These are phyloP conservation scores for Lichtheimia corymbifera DNA, from an alignment of 371 early-diverging fungal genomes.

Conservation along the genomic window DNA sequence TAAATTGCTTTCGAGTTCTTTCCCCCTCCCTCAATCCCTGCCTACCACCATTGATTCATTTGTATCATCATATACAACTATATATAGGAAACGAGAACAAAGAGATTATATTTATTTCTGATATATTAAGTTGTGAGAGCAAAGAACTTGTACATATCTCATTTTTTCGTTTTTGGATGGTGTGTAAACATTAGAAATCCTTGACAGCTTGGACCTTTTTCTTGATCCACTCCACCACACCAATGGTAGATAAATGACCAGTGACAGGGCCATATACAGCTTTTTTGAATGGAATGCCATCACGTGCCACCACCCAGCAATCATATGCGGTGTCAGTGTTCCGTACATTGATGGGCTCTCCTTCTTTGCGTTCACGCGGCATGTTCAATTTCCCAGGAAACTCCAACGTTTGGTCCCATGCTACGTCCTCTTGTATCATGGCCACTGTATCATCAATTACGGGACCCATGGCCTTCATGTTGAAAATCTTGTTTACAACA, in stretches of 20 bases:
- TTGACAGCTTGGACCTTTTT: neutral
- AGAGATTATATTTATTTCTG: too few relatives aligned
- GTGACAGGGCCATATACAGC: constrained; percentile 19
- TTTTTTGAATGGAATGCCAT: constrained; percentile 15
- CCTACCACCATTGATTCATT: too few relatives aligned
- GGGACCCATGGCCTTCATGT: constrained; percentile 1
- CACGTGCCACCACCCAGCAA: constrained; percentile 1
- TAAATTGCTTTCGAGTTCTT: too few relatives aligned
- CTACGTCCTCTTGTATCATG: constrained; percentile 19
- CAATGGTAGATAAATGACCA: constrained; percentile 11
- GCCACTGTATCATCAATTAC: constrained; percentile 13
- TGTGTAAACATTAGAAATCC: neutral
- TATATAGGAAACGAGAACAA: too few relatives aligned
- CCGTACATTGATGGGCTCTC: neutral
- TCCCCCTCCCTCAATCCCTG: too few relatives aligned
- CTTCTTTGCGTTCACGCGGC: constrained; percentile 6
- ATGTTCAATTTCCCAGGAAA: neutral
- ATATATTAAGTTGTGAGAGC: too few relatives aligned
- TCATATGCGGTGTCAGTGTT: constrained; percentile 6
- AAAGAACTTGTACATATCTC: too few relatives aligned
- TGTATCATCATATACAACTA: too few relatives aligned
- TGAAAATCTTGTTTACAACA: neutral
- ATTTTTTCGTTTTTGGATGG: too few relatives aligned
- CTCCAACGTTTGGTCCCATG: constrained; percentile 18
- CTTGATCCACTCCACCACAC: constrained; percentile 19